Base-by-base conservation (phyloP, 2,329 filamentous ascomycete genomes). In the Sporothrix pseudoabietina region DNA sequence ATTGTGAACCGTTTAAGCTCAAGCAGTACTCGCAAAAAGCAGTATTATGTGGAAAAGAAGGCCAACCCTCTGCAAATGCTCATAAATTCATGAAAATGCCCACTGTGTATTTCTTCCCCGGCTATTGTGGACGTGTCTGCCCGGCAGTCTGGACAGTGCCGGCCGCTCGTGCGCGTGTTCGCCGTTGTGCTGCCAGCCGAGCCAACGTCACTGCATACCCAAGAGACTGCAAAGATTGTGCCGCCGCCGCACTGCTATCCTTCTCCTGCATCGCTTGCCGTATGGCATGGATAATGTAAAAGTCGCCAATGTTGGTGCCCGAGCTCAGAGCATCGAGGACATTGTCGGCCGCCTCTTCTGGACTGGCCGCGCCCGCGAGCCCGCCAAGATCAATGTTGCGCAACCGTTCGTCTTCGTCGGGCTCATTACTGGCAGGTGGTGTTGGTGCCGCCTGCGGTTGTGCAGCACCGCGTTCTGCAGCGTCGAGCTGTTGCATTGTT, bases 151-250 rank as follows among this genome's bases (percentile, higher is more conserved):
- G 35, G 35, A 35, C 35, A 3, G 35, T 35, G 8, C 35, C 35
- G 8, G 35, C 35, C 35, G 70, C 87, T 80, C 44, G 84, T 19
- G 54, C 30, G 32, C 72, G 74, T 8, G 71, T 44, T 22, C 73
- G 39, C 3, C 75, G 65, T 22, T 73, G 68, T 5, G 72, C 63
- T 1, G 73, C 74, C 49, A 76, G n/a, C 19, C 74, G 84, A n/a
- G 86, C 86, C 75, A 87, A 78, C 1, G 85, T 86, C 14, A 86
- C 85, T 32, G 85, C 85, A 77, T 88, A 89, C 61, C 87, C 82
- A 65, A 88, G 80, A n/a, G 84, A 85, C 76, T 85, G 86, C 30
- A 89, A 79, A 16, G 87, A 85, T 75, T 85, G 85, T 1, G 85
- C 85, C 5, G 86, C 76, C 86, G 83, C 81, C 71, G 85, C 84